These are phyloP conservation scores for Ampelocalamus luodianensis DNA, from an alignment of 176 grass and related monocot species.

Conservation along the genomic window DNA sequence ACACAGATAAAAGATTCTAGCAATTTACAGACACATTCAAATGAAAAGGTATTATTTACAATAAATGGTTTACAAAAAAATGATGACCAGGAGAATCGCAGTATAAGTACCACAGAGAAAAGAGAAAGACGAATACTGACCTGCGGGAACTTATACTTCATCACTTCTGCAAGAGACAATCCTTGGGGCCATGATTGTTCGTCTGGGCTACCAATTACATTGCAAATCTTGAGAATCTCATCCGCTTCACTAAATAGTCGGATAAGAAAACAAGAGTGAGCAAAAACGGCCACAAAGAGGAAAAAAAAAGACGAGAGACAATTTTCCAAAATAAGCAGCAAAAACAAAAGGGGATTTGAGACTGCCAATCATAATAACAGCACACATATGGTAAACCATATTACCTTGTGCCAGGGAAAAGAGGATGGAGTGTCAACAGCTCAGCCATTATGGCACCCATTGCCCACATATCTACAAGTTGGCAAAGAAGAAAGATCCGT, in stretches of 20 bases:
- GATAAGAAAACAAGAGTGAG: conserved; percentile 36
- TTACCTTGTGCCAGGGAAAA: conserved; percentile 98
- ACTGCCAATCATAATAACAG: conserved; percentile 19
- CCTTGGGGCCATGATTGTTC: conserved; percentile 87
- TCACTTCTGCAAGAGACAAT: conserved; percentile 73
- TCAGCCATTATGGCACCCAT: conserved; percentile 99
- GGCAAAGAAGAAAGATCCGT: conserved; percentile 39
- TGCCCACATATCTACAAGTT: conserved; percentile 95
- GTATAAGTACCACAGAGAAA: not conserved
- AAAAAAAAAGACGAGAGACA: too few species aligned
- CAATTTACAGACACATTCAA: not conserved
- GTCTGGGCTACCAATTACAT: conserved; percentile 85
- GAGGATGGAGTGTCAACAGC: conserved; percentile 88
- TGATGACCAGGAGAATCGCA: not conserved
- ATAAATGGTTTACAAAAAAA: conserved; percentile 34
- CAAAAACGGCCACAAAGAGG: not conserved
- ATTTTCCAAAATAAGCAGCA: too few species aligned
- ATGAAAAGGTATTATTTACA: not conserved
- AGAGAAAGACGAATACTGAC: conserved; percentile 43
- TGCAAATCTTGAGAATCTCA: conserved; percentile 93
- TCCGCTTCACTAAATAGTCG: conserved; percentile 78
- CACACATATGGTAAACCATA: conserved; percentile 26
- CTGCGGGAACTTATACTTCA: conserved; percentile 96
- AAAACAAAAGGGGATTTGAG: not conserved
- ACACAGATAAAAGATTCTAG: not conserved